A percentile compares a stretch with the other conserved stretches of the same genome.
These are phyloP conservation scores for Panaeolus papilionaceus DNA, from an alignment of 768 basidiomycete genomes.

Conservation along the genomic window DNA sequence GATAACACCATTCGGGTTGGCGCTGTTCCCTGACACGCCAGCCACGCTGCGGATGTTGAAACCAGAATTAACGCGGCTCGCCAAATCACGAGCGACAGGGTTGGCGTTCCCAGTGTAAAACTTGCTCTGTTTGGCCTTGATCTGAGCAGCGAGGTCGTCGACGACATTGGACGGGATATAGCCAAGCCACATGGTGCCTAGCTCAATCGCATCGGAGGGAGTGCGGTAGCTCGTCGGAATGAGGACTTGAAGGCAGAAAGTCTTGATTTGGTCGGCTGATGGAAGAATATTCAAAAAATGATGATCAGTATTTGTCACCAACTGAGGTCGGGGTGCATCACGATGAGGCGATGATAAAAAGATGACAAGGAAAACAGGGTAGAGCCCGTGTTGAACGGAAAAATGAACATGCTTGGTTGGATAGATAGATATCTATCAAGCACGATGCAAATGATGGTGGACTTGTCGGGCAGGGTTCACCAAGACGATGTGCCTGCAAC, in stretches of 20 bases:
- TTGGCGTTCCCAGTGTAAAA: conserved; percentile 65
- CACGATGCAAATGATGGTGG: not conserved
- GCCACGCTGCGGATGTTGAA: conserved; percentile 60
- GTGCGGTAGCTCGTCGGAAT: conserved; percentile 62
- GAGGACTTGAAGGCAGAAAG: conserved; percentile 71
- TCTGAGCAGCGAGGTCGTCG: conserved; percentile 63
- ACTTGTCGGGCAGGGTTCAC: not conserved
- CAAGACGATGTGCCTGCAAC: not conserved
- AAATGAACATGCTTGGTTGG: too few relatives aligned
- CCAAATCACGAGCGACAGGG: conserved; percentile 59
- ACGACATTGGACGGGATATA: conserved; percentile 68
- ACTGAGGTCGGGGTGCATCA: not conserved
- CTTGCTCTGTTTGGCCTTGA: conserved; percentile 62
- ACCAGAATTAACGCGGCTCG: conserved; percentile 71
- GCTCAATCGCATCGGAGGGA: conserved; percentile 48
- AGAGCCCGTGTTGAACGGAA: too few relatives aligned
- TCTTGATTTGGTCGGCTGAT: conserved; percentile 42
- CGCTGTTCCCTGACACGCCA: conserved; percentile 40
- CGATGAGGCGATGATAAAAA: not conserved
- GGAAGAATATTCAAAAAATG: conserved; percentile 13
- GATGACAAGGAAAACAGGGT: not conserved
- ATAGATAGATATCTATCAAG: not conserved
- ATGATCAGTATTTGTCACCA: conserved; percentile 11
- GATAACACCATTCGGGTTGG: conserved; percentile 31
- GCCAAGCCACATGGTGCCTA: conserved; percentile 75